Evolutionary conservation across 2,329 filamentous ascomycete species (phyloP).

Genomic region (Aphanocladium album): DNA sequence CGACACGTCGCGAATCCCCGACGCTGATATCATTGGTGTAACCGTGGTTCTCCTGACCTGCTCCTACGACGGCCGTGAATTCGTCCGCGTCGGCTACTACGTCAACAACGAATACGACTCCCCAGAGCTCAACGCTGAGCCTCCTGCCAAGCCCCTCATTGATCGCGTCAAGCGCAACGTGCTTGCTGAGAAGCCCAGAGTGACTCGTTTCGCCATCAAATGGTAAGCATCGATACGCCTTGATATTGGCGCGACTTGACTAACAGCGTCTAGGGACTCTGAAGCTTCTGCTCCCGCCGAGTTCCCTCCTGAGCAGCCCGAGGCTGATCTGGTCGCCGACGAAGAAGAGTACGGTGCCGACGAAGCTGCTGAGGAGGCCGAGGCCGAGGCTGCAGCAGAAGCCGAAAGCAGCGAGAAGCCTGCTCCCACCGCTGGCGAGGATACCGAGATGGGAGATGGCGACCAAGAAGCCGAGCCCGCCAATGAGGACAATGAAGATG

Average conservation of each 20-base stretch:
- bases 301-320: slow-evolving; percentile 94
- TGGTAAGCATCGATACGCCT: no score
- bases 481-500: slow-evolving; percentile 56
- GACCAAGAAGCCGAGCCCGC: slow-evolving; percentile 41
- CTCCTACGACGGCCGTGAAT: slow-evolving; percentile 93
- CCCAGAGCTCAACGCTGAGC: slow-evolving; percentile 82
- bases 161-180: slow-evolving; percentile 91
- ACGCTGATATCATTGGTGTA: slow-evolving; percentile 92
- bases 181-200: slow-evolving; percentile 92
- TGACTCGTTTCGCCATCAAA: slow-evolving; percentile 97
- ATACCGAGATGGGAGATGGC: slow-evolving; percentile 70
- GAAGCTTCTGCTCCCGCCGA: slow-evolving; percentile 93
- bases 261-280: slow-evolving; percentile 66
- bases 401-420: slow-evolving; percentile 45
- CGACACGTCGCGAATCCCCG: slow-evolving; percentile 83
- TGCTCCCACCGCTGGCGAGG: slow-evolving; percentile 49
- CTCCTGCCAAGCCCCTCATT: slow-evolving; percentile 84
- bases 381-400: slow-evolving; percentile 50
- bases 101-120: slow-evolving; percentile 99
- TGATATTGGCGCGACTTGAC: no score
- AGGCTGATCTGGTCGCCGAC: slow-evolving; percentile 81
- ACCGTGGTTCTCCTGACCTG: slow-evolving; percentile 96
- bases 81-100: slow-evolving; percentile 97
- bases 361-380: slow-evolving; percentile 71
- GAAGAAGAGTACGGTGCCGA: slow-evolving; percentile 90